Evolutionary conservation across 1,139 yeast species (phyloP).

Genomic region (Geotrichum klebahnii): DNA sequence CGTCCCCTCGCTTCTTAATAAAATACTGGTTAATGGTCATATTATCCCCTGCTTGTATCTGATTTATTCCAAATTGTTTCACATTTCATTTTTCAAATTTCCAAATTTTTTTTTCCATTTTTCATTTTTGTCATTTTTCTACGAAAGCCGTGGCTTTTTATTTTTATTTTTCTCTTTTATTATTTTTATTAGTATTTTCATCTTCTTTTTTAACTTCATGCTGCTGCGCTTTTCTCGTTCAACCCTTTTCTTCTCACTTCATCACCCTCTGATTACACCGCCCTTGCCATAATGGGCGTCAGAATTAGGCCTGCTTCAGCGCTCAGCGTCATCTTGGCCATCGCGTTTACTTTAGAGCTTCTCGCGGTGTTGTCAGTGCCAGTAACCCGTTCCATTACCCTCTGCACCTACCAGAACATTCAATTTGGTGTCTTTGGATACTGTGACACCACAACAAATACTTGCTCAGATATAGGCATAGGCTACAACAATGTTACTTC

Average conservation of each 20-base stretch:
- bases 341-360: slow-evolving; percentile 53
- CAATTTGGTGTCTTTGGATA: slow-evolving; percentile 85
- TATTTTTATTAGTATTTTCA: background rate
- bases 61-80: too few relatives aligned
- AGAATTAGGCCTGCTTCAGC: slow-evolving; percentile 42
- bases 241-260: background rate
- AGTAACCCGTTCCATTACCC: slow-evolving; percentile 48
- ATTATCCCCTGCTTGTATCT: too few relatives aligned
- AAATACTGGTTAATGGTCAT: too few relatives aligned
- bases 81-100: too few relatives aligned
- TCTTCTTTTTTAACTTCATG: background rate
- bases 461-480: slow-evolving; percentile 51
- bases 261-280: background rate
- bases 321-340: slow-evolving; percentile 41
- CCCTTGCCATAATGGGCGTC: slow-evolving; percentile 33
- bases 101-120: too few relatives aligned
- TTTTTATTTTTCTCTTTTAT: too few relatives aligned
- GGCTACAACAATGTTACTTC: slow-evolving; percentile 46
- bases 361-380: slow-evolving; percentile 61
- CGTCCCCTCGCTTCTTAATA: too few relatives aligned
- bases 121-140: too few relatives aligned
- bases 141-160: too few relatives aligned
- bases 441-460: slow-evolving; percentile 47
- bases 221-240: background rate
- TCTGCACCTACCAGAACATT: slow-evolving; percentile 50